Base-by-base conservation (phyloP, 768 basidiomycete genomes). In the Auriscalpium orientale region DNA sequence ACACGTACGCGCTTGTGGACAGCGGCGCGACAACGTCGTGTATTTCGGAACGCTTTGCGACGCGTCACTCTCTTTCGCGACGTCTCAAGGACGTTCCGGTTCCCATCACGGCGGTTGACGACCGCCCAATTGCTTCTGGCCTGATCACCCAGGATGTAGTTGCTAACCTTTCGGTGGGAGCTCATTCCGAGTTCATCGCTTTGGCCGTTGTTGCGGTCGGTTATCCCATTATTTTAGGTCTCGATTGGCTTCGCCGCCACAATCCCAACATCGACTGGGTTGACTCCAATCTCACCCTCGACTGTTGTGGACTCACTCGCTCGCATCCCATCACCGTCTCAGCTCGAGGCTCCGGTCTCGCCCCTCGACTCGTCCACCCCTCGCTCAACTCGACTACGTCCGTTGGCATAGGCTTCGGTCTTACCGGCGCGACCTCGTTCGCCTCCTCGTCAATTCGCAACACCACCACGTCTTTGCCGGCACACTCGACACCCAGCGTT, bases 81-180 rank as follows among this genome's bases (percentile, higher is more conserved):
- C 56, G 62, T 56, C 46, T 56, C 3, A 71, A 71, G 63, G 55
- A 66, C 37, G 54, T 58, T 15, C 71, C 72, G 13, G 55, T 71
- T 51, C 71, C 74, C 34, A 69, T 75, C 36, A 64, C 68, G 34
- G 67, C 71, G 1, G 67, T 75, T 33, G 72, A 76, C 54, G 62
- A 74, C 56, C 63, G 68, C 46, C 74, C 72, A 13, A 70, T 75
- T 36, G 65, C 70, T 20, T 74, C 71, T 49, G 76, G 76, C 5
- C 61, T 73, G 12, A 65, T 76, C 46, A 74, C 72, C 47, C 70
- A 74, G 36, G 69, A 74, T 52, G 62, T 74, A 33, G 56, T 74
- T 7, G 56, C 69, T 15, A 43, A 62, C 3, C 47, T 77, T 6
- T 49, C 52, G 2, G 58, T 72, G 47, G 51, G 61, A 18, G 40